Evolutionary conservation across 2,329 filamentous ascomycete genomes (phyloP), one percentile per base, ranked within the genome.

Genomic region (Gliomastix tumulicola): DNA sequence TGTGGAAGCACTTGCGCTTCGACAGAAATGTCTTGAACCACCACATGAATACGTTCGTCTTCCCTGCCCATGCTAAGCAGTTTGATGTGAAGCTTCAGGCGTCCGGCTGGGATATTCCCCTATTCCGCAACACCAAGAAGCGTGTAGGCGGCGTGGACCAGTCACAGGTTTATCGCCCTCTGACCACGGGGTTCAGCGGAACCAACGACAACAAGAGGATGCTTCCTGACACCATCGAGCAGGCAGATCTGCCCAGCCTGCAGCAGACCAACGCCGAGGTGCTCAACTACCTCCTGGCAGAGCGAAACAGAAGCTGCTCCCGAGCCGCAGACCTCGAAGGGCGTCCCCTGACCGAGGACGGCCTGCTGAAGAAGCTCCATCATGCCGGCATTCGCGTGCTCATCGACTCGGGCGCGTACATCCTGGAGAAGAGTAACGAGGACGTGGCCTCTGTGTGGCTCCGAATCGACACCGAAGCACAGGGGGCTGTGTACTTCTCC

Each of bases 171-270:
- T n/a, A n/a, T n/a, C n/a, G n/a, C n/a, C n/a, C n/a, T n/a, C 21
- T 69, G 2, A 82, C 79, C 0, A 84, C 80, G 0, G 82, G 82
- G 0, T 88, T 88, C 49, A 82, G 76, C 7, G 82, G 82, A 0
- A 87, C 83, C 0, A 85, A 84, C 30, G 82, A 87, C 48, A 77
- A 74, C 18, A 64, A 69, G 27, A 60, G 56, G 0, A 62, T 83
- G 20, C 54, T 86, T 0, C 82, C 82, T 0, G 51, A 77, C 15
- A 77, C 66, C 0, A 76, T 86, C 16, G 52, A 60, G 16, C 80
- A 86, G 35, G 56, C 73, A 1, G 79, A 87, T 40, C 62, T 87
- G 0, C 56, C 63, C 0, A 53, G 62, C 0, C 62, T 84, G 0
- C 47, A 56, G 0, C 74, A 82, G 33, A 84, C 79, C 0, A 83